A percentile compares a stretch with the other conserved stretches of the same genome.
Evolutionary conservation across 148 eudicot species (phyloP).

Genomic region (Agrostemma githago): DNA sequence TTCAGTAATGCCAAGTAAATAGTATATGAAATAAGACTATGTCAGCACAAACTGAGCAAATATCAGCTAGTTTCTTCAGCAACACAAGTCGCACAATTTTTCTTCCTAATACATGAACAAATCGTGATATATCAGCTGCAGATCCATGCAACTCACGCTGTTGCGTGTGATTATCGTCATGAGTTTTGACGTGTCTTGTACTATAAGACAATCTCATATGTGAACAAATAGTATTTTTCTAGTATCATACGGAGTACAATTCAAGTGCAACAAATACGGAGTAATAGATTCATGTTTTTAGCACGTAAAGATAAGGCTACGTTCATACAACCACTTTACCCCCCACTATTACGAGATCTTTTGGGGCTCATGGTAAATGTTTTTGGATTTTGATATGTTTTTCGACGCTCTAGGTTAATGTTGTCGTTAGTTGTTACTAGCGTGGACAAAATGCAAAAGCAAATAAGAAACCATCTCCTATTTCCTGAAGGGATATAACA

Average conservation of each 20-base stretch:
- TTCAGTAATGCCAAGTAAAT: too few relatives aligned
- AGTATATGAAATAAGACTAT: too few relatives aligned
- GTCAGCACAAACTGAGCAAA: not conserved
- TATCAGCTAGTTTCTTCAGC: slow-evolving; percentile 16
- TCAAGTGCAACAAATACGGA: too few relatives aligned
- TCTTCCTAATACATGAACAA: not conserved
- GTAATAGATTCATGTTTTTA: not conserved
- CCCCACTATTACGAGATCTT: not conserved
- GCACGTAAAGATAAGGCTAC: not conserved
- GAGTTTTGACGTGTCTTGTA: not conserved
- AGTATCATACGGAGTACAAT: too few relatives aligned
- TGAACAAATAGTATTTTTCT: not conserved
- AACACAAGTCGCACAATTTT: not conserved
- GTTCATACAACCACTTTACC: not conserved
- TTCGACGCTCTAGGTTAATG: not conserved
- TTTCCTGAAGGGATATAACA: slow-evolving; percentile 10
- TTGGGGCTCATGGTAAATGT: not conserved
- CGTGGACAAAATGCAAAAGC: slow-evolving; percentile 6
- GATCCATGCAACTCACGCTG: not conserved
- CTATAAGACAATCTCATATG: not conserved
- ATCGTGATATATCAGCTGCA: not conserved
- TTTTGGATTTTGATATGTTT: too few relatives aligned
- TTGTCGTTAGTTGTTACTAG: not conserved
- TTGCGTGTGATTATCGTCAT: too few relatives aligned
- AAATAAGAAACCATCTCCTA: slow-evolving; percentile 9